phyloP scores from a whole-genome alignment of 495 filamentous ascomycete genomes.

The Lasiosphaeriaceae sp. region DNA sequence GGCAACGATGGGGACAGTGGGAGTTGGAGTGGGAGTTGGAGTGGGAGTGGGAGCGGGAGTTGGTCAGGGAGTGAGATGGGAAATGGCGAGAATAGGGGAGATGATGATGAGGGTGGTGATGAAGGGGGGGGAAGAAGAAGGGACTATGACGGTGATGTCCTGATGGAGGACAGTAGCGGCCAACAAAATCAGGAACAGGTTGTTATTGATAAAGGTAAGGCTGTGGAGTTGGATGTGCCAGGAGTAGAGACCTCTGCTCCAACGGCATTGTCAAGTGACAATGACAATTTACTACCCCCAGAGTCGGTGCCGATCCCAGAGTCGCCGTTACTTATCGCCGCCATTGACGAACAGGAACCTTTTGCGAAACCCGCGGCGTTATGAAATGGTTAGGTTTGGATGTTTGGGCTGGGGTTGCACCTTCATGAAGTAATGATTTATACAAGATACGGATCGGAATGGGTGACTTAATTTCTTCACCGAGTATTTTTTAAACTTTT shows the following conservation, averaged over 20 bases:
- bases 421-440: constrained; percentile 8
- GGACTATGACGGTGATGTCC: constrained; percentile 17
- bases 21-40: constrained; percentile 26
- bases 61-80: constrained; percentile 8
- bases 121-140: not conserved
- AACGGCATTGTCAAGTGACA: constrained; percentile 1
- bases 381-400: no score
- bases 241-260: not conserved
- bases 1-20: constrained; percentile 35
- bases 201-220: constrained; percentile 15
- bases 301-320: constrained; percentile 12
- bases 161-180: constrained; percentile 5
- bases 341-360: not conserved
- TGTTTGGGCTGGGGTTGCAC: not conserved
- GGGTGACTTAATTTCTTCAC: not conserved
- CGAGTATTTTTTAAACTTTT: not conserved
- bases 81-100: constrained; percentile 2
- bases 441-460: constrained; percentile 4
- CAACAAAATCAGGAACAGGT: not conserved
- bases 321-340: not conserved
- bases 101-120: constrained; percentile 6
- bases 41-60: constrained; percentile 24
- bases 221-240: not conserved
- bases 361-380: not conserved
- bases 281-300: constrained; percentile 3